phyloP scores from a whole-genome alignment of 495 filamentous ascomycete species.

The Chaetomium tenue region DNA sequence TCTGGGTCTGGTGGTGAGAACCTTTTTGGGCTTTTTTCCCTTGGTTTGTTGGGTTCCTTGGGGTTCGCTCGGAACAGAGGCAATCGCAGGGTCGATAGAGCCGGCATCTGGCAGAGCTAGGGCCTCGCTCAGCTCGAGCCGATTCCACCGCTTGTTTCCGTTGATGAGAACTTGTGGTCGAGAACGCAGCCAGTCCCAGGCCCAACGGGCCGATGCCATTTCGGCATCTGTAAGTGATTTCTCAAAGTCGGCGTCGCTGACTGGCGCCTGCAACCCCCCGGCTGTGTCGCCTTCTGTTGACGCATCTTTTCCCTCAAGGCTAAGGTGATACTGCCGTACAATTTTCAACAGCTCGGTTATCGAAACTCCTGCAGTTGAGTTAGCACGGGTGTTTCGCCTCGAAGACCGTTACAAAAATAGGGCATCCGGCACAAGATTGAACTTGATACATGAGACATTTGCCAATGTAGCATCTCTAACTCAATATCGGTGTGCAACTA shows the following conservation, averaged over 20 bases:
- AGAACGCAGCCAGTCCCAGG: slow-evolving; percentile 47
- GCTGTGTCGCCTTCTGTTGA: slow-evolving; percentile 11
- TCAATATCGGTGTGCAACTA: neutral
- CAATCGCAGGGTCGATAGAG: slow-evolving; percentile 11
- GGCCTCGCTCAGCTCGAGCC: slow-evolving; percentile 42
- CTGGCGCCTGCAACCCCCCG: slow-evolving; percentile 2
- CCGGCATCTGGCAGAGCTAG: slow-evolving; percentile 42
- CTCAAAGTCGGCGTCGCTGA: slow-evolving; percentile 26
- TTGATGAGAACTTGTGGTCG: slow-evolving; percentile 47
- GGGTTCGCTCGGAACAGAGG: neutral
- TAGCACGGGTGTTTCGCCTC: slow-evolving; percentile 12
- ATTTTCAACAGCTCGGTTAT: slow-evolving; percentile 32
- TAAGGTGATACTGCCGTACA: slow-evolving; percentile 34
- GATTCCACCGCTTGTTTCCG: slow-evolving; percentile 41
- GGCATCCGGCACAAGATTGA: neutral
- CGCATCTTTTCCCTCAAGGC: slow-evolving; percentile 17
- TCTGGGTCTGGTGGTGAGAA: slow-evolving; percentile 33
- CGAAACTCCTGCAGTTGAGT: slow-evolving; percentile 29
- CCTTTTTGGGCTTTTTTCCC: slow-evolving; percentile 26
- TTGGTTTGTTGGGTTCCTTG: slow-evolving; percentile 17
- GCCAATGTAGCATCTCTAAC: neutral
- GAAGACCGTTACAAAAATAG: neutral
- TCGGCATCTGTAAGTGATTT: slow-evolving; percentile 30
- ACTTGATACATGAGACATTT: neutral
- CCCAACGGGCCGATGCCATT: slow-evolving; percentile 39